phyloP scores from a whole-genome alignment of 2,329 filamentous ascomycete genomes.

The Magnaporthiopsis poae region DNA sequence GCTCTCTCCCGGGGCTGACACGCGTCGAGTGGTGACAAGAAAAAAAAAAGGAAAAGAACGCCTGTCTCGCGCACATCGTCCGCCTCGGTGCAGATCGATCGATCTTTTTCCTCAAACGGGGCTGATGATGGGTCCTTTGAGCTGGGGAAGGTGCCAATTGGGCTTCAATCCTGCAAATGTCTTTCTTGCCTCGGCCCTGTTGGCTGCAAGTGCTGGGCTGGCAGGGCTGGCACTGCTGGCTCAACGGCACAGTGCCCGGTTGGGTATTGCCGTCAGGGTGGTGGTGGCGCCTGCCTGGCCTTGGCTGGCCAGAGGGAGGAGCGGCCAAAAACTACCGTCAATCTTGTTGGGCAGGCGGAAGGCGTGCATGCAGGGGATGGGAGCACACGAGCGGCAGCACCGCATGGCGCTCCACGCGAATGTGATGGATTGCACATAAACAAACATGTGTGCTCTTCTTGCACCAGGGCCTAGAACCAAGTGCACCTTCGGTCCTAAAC shows the following conservation, averaged over 20 bases:
- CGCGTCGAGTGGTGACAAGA: neutral
- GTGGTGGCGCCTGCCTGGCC: neutral
- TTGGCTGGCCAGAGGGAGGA: neutral
- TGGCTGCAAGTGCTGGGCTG: neutral
- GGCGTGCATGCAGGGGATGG: neutral
- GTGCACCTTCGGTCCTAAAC: too few species aligned
- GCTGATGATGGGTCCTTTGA: neutral
- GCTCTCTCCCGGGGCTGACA: neutral
- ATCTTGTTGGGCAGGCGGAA: neutral
- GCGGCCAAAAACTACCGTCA: neutral
- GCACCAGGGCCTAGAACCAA: too few species aligned
- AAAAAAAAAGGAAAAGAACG: too few species aligned
- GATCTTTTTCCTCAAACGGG: neutral
- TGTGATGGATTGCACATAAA: neutral
- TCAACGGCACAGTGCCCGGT: neutral
- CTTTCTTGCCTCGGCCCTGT: neutral
- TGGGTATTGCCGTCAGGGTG: neutral
- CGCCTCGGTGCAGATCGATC: neutral
- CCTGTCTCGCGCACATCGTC: neutral
- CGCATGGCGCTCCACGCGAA: neutral
- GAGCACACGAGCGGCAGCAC: neutral
- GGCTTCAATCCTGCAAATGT: neutral
- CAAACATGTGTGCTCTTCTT: neutral
- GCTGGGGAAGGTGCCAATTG: neutral
- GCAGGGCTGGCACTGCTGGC: too few species aligned